Evolutionary conservation across 1,139 yeast genomes (phyloP), one percentile per base, ranked within the genome.

Genomic region (Hemisphaericaspora subhashii): DNA sequence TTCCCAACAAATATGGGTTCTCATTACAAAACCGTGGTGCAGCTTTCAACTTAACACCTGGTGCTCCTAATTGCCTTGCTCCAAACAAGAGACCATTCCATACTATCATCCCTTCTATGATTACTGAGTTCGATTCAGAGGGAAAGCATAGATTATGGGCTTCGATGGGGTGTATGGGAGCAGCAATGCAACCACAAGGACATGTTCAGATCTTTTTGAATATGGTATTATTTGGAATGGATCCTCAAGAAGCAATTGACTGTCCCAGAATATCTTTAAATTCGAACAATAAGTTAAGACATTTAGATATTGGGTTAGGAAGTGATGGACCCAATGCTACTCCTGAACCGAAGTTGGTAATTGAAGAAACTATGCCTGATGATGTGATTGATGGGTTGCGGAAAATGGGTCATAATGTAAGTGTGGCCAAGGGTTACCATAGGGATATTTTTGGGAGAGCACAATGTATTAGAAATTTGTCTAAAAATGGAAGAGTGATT

Each of bases 181-280:
- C 90, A 0, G 86, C 79, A 61, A 84, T 82, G 69, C 95, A 86
- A 56, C 94, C 94, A 2, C 86, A 83, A 50, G 89, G 90, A 1
- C 94, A 86, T 49, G 81, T 86, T 4, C 89, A 84, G 53, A 89
- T 83, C 35, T 81, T 78, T 25, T 58, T 83, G 45, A 86, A 86
- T 56, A 58, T 86, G 67, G 52, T 74, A 2, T 55, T 81, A 10
- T 86, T 81, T 57, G 79, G 79, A 0, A 61, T 81, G 54, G 74
- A 77, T 41, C 86, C 92, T 1, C 94, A 86, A 56, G 76, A 79
- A 48, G 82, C 88, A 11, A 60, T 84, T 20, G 94, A 86, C 55
- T 79, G 84, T 20, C 92, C 94, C 2, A 65, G 95, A 40, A 66
- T 86, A 40, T 79, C 86, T 35, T 66, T 86, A 38, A 62, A 67